Conservation (phyloP, 805 yeast genomes). For the Candida piceae region DNA sequence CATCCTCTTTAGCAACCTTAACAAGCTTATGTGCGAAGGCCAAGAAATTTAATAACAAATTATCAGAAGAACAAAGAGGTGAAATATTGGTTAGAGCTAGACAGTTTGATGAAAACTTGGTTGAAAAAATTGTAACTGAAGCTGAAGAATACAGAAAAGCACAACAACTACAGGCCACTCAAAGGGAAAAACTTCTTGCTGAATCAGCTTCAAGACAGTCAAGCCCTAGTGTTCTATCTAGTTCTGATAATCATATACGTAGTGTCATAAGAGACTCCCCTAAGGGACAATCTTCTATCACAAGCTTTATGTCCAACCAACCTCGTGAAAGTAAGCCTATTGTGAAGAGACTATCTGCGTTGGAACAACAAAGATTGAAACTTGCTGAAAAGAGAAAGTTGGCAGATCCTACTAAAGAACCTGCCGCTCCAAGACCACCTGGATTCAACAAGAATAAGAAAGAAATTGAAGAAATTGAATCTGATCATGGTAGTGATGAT, state of each 20-base stretch:
- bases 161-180: neutral
- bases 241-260: slow-evolving; percentile 8
- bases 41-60: slow-evolving; percentile 61
- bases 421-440: slow-evolving; percentile 50
- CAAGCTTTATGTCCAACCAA: slow-evolving; percentile 6
- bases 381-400: slow-evolving; percentile 22
- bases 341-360: slow-evolving; percentile 20
- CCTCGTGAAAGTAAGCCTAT: slow-evolving; percentile 8
- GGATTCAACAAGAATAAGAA: slow-evolving; percentile 40
- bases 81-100: slow-evolving; percentile 61
- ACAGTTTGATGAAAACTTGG: slow-evolving; percentile 47
- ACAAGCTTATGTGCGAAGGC: slow-evolving; percentile 64
- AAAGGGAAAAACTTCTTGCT: neutral
- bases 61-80: slow-evolving; percentile 60
- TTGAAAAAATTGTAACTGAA: slow-evolving; percentile 44
- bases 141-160: slow-evolving; percentile 31
- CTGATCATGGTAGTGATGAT: slow-evolving; percentile 14
- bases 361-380: slow-evolving; percentile 24
- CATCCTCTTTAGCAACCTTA: slow-evolving; percentile 46
- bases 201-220: neutral
- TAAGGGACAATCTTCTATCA: slow-evolving; percentile 11
- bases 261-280: slow-evolving; percentile 1
- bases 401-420: slow-evolving; percentile 24
- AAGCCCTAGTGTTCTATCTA: no score
- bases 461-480: slow-evolving; percentile 7